Evolutionary conservation across 257 asterid genomes (phyloP), one percentile per base, ranked within the genome.

Genomic region (Solanum pinnatisectum): DNA sequence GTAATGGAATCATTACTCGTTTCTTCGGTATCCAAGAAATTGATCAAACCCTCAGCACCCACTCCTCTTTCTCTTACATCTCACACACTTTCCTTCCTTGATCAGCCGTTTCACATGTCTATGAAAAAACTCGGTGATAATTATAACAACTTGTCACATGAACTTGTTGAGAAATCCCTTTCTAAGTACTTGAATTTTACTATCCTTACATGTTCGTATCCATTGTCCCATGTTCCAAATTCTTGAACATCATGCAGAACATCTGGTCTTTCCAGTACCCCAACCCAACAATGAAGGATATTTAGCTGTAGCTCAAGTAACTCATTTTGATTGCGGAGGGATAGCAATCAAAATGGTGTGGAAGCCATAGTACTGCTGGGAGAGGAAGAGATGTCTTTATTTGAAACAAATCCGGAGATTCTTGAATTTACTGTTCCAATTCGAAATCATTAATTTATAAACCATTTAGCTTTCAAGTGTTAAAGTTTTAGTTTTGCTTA

Each of bases 61-160:
- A 33, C 84, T 15, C 83, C 87, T 25, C 40, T 63, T n/a, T 63
- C 70, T 13, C 32, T 83, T 10, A 5, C 15, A 32, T 23, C 10
- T 70, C 83, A 87, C 89, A 82, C 32, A 23, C 89, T 87, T 35
- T 67, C 89, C 35, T 67, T 23, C 52, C 18, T 87, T 49, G 89
- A 87, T 67, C 87, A 81, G 46, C 5, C 22, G 20, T 46, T 11
- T 6, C n/a, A 13, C 8, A 3, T 20, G 9, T 42, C 63, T 25
- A 33, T 30, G 46, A 77, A 77, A 44, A 32, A 23, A 4, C 12
- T 4, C 15, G 5, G 22, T 59, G 6, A n/a, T 11, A 12, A 33
- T 44, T 15, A 9, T 40, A 42, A 44, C 52, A 44, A 12, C 16
- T 44, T 13, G 22, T 10, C 25, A 30, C 11, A 3, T 23, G 18